These are phyloP conservation scores for Debaryomyces subglobosus DNA, from an alignment of 1,139 yeast genomes.

Conservation along the genomic window DNA sequence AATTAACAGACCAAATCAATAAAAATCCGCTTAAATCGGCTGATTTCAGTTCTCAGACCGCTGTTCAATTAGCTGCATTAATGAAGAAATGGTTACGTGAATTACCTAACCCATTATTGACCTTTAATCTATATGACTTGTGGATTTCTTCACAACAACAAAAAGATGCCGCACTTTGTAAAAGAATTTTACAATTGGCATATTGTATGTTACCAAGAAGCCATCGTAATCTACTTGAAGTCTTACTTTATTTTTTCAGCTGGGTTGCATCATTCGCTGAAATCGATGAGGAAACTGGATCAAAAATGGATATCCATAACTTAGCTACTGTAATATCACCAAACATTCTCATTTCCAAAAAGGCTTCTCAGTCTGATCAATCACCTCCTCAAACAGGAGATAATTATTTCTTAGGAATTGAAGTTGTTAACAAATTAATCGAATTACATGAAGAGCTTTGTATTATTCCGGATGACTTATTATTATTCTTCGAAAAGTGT, in stretches of 20 bases:
- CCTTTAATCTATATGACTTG: constrained; percentile 71
- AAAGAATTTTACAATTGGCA: constrained; percentile 65
- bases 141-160: constrained; percentile 80
- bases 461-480: constrained; percentile 66
- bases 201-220: constrained; percentile 81
- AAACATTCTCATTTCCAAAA: constrained; percentile 68
- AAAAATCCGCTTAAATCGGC: constrained; percentile 73
- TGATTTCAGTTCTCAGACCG: constrained; percentile 74
- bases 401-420: constrained; percentile 85
- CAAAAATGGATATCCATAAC: constrained; percentile 96
- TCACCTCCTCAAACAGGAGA: constrained; percentile 53
- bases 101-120: constrained; percentile 87
- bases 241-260: constrained; percentile 78
- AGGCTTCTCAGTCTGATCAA: constrained; percentile 28
- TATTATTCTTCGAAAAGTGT: constrained; percentile 40
- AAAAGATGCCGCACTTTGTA: constrained; percentile 50
- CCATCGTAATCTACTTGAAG: constrained; percentile 87
- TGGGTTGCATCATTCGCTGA: constrained; percentile 98
- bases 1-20: constrained; percentile 76
- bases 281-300: constrained; percentile 82
- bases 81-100: constrained; percentile 91
- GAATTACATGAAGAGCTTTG: constrained; percentile 82
- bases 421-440: constrained; percentile 83
- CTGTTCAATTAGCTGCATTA: constrained; percentile 92
- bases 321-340: constrained; percentile 96